Base-by-base conservation (phyloP, 1,284 basidiomycete genomes). In the Moesziomyces globuligerus region DNA sequence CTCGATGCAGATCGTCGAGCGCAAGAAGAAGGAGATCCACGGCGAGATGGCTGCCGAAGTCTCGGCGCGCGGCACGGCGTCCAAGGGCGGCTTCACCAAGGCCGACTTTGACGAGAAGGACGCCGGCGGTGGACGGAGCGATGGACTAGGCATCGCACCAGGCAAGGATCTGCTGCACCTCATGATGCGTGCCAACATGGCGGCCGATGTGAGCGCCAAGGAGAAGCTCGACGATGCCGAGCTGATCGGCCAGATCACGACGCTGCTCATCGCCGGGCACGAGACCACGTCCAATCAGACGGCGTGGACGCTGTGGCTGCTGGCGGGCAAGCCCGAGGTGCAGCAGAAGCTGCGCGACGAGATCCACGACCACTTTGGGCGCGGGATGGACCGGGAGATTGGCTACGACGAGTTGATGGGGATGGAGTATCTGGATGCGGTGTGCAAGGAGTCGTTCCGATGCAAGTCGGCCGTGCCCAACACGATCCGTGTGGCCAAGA, bases 281-380 rank as follows among this genome's bases (percentile, higher is more conserved):
- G 81, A 82, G 46, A 80, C 80, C 2, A 76, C 79, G 3, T 67
- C 76, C 7, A 76, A 76, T 9, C 77, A 77, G 34, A 67, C 74
- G 11, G 50, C 62, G 2, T 82, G 81, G 81, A 71, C 79, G 7
- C 55, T 82, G 1, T 60, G 57, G 40, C 34, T 72, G 1, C 64
- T 81, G 1, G 61, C 75, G 1, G 32, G 67, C 3, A 40, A 79
- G 17, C 72, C 54, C 0, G 15, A 39, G 2, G 26, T 75, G 2
- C 78, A 81, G 42, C 21, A 40, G 2, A 65, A 61, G n/a, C 49
- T 82, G 8, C 69, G 81, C 3, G 67, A 28, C 6, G 79, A 78
- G 46, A 71, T 81, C 21, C 69, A 71, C 36, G 68, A 72, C 17
- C 61, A 64, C 24, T 70, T 71, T 5, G 71, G 57, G 0, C 39